Percentiles rank a stretch among this genome's conserved stretches.
Conservation (phyloP, 139 green algal genomes). For the Chlamydomonas incerta region DNA sequence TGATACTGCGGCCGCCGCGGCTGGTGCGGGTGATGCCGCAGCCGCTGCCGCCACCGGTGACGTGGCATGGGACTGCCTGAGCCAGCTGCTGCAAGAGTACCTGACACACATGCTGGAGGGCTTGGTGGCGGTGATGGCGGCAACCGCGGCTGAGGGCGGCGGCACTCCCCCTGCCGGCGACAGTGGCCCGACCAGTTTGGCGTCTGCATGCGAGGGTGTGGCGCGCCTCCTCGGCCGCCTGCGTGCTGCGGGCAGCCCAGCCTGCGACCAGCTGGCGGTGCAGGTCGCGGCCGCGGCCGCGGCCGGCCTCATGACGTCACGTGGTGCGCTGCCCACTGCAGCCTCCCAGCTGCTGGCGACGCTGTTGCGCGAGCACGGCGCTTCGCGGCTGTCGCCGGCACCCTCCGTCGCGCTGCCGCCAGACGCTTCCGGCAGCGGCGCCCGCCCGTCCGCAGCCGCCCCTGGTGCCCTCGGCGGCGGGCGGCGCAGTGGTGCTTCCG, state of each 20-base stretch:
- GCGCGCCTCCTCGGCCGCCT: constrained; percentile 3
- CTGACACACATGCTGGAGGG: not conserved
- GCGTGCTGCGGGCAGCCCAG: not conserved
- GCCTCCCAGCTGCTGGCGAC: constrained; percentile 35
- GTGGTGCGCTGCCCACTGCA: not conserved
- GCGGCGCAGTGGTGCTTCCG: not conserved
- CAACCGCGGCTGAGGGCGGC: not conserved
- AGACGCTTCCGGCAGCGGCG: too few species aligned
- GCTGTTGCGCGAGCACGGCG: constrained; percentile 30
- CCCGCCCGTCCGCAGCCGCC: too few species aligned
- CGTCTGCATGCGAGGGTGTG: not conserved
- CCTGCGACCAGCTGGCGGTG: not conserved
- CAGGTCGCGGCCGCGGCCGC: constrained; percentile 1
- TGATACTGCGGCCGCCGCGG: not conserved
- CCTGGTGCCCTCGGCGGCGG: not conserved
- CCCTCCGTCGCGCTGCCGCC: too few species aligned
- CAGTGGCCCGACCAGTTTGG: not conserved
- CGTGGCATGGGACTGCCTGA: not conserved
- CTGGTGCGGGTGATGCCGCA: not conserved
- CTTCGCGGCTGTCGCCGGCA: too few species aligned
- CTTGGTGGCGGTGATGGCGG: not conserved
- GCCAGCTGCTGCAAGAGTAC: not conserved
- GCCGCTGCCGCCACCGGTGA: not conserved
- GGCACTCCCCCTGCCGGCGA: not conserved
- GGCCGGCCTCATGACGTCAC: not conserved